A percentile compares a stretch with the other conserved stretches of the same genome.
phyloP scores from a whole-genome alignment of 169 alveolate species.

The Plasmodium relictum region DNA sequence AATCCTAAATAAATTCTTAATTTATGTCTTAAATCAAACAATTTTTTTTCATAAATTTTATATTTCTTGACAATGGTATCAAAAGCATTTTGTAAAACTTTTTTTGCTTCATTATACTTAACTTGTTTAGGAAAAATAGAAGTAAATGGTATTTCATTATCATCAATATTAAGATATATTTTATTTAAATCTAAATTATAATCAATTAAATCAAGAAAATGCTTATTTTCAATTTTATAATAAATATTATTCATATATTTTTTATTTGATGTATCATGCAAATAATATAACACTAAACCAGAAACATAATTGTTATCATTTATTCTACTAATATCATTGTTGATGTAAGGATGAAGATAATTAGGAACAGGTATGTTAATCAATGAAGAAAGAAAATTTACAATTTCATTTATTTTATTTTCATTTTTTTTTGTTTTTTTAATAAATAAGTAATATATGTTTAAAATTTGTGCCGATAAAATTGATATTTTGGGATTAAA shows the following conservation, averaged over 20 bases:
- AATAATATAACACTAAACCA: conserved; percentile 60
- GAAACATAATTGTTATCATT: conserved; percentile 69
- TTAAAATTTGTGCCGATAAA: conserved; percentile 60
- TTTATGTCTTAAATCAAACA: conserved; percentile 64
- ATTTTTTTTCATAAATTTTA: conserved; percentile 29
- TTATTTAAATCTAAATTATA: conserved; percentile 37
- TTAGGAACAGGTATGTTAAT: conserved; percentile 58
- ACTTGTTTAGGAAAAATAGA: conserved; percentile 59
- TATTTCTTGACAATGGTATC: conserved; percentile 30
- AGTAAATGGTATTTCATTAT: conserved; percentile 48
- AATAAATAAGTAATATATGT: conserved; percentile 62
- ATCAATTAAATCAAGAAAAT: conserved; percentile 49
- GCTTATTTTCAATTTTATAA: conserved; percentile 49
- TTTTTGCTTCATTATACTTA: conserved; percentile 26
- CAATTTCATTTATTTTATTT: conserved; percentile 59
- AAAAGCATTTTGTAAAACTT: conserved; percentile 32
- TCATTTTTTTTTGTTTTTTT: conserved; percentile 77
- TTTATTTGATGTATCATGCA: conserved; percentile 38
- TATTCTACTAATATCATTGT: conserved; percentile 56
- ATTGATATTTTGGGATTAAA: conserved; percentile 69
- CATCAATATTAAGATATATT: conserved; percentile 25
- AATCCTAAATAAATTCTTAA: conserved; percentile 70
- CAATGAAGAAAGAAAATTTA: conserved; percentile 35
- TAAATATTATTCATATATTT: conserved; percentile 61
- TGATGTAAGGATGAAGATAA: conserved; percentile 54